Conservation (phyloP, 1,284 basidiomycete genomes). For the Boletus hoseneyae region DNA sequence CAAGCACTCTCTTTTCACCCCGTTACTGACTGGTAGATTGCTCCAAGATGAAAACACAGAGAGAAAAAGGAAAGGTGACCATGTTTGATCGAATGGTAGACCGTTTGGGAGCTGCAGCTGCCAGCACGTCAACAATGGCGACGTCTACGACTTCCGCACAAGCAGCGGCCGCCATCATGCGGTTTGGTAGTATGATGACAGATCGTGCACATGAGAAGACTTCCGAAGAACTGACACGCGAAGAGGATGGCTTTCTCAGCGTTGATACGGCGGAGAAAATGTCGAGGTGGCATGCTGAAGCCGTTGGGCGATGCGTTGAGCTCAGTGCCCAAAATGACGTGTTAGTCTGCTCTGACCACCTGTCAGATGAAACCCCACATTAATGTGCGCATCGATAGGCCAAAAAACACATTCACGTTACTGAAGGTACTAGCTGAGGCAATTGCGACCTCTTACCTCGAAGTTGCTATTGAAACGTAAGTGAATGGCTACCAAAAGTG, state of each 20-base stretch:
- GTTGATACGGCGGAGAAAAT: conserved; percentile 83
- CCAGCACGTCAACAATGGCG: conserved; percentile 56
- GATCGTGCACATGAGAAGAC: conserved; percentile 52
- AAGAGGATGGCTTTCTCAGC: conserved; percentile 79
- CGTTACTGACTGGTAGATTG: conserved; percentile 12
- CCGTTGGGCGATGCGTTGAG: conserved; percentile 89
- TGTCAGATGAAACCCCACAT: background rate
- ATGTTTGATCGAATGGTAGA: conserved; percentile 92
- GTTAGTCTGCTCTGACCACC: conserved; percentile 46
- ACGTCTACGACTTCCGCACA: conserved; percentile 68
- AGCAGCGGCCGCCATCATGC: conserved; percentile 76
- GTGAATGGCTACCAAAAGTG: conserved; percentile 21
- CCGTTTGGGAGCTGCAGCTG: conserved; percentile 78
- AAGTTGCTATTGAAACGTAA: conserved; percentile 89
- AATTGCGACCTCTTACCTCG: conserved; percentile 84
- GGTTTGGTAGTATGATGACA: conserved; percentile 74
- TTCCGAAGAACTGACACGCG: conserved; percentile 65
- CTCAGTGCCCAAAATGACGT: conserved; percentile 78
- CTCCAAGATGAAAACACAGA: conserved; percentile 61
- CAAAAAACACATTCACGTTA: conserved; percentile 87
- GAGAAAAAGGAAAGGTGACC: conserved; percentile 73
- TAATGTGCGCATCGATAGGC: conserved; percentile 44
- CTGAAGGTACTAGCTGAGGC: conserved; percentile 88
- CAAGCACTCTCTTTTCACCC: conserved; percentile 5
- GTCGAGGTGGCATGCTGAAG: conserved; percentile 95